Evolutionary conservation across 345 rosid species (phyloP).

Genomic region (Mallotus nudiflorus): DNA sequence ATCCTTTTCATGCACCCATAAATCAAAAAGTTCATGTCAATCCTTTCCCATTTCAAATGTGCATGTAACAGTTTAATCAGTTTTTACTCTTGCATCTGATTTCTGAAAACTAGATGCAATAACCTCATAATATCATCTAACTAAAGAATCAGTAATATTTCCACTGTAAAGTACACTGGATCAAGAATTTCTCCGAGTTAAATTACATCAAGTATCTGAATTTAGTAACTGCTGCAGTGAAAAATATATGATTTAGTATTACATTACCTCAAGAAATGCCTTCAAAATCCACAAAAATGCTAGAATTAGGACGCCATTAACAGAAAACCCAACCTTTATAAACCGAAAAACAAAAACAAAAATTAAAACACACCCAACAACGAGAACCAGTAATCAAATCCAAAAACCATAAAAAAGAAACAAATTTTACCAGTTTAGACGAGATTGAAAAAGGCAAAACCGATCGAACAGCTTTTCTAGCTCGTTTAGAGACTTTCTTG

Average conservation of each 20-base stretch:
- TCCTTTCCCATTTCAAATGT: neutral
- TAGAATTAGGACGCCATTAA: constrained; percentile 74
- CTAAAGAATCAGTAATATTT: too few species aligned
- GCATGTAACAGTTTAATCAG: neutral
- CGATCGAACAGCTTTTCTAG: constrained; percentile 82
- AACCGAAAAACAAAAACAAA: neutral
- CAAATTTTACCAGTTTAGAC: constrained; percentile 49
- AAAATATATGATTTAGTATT: too few species aligned
- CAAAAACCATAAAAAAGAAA: neutral
- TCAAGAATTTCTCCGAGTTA: too few species aligned
- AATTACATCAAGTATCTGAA: too few species aligned
- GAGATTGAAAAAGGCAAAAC: constrained; percentile 72
- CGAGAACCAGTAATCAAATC: too few species aligned
- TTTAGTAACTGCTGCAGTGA: too few species aligned
- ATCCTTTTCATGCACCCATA: neutral
- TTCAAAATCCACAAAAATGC: constrained; percentile 86
- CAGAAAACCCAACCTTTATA: constrained; percentile 76
- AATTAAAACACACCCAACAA: neutral
- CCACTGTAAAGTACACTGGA: neutral
- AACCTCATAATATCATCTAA: too few species aligned
- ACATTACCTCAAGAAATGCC: constrained; percentile 86
- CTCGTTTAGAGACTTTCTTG: constrained; percentile 64
- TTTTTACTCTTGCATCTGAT: neutral
- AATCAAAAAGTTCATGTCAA: neutral
- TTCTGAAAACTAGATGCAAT: neutral